Conservation (phyloP, 2,329 filamentous ascomycete genomes). For the Alternaria gaisen region DNA sequence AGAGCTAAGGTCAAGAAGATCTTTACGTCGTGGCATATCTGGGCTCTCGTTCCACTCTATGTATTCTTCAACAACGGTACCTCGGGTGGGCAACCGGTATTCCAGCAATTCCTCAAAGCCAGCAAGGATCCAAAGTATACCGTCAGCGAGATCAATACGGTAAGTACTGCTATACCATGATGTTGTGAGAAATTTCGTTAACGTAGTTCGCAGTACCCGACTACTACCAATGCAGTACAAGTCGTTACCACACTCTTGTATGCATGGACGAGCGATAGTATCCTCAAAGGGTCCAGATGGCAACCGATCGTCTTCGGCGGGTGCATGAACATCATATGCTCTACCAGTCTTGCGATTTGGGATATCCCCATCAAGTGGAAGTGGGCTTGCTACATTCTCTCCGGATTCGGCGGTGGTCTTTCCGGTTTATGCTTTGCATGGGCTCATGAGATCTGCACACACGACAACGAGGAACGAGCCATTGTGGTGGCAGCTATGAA, state of each 20-base stretch:
- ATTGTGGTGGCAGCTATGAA: conserved; percentile 74
- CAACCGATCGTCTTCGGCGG: conserved; percentile 32
- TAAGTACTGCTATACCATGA: conserved; percentile 1
- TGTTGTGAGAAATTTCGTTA: not conserved
- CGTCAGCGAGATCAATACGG: conserved; percentile 24
- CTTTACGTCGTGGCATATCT: conserved; percentile 19
- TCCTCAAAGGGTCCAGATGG: conserved; percentile 28
- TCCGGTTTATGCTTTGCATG: conserved; percentile 63
- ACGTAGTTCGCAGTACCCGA: conserved; percentile 26
- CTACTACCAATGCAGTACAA: conserved; percentile 30
- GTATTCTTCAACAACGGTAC: conserved; percentile 14
- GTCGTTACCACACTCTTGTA: conserved; percentile 30
- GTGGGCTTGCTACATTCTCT: conserved; percentile 69
- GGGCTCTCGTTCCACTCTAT: conserved; percentile 20
- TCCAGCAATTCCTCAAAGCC: conserved; percentile 29
- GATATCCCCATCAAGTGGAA: conserved; percentile 59
- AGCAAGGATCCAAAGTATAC: conserved; percentile 27
- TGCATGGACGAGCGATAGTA: conserved; percentile 33
- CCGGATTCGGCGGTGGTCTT: conserved; percentile 58
- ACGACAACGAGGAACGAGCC: conserved; percentile 71
- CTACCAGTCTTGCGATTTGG: conserved; percentile 26
- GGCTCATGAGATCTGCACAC: conserved; percentile 64
- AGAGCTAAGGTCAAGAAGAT: conserved; percentile 20
- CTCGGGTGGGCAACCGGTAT: conserved; percentile 7
- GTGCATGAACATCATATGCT: conserved; percentile 28